These are phyloP conservation scores for Acanthamoeba castellanii DNA, from an alignment of 208 protist species.

Conservation along the genomic window DNA sequence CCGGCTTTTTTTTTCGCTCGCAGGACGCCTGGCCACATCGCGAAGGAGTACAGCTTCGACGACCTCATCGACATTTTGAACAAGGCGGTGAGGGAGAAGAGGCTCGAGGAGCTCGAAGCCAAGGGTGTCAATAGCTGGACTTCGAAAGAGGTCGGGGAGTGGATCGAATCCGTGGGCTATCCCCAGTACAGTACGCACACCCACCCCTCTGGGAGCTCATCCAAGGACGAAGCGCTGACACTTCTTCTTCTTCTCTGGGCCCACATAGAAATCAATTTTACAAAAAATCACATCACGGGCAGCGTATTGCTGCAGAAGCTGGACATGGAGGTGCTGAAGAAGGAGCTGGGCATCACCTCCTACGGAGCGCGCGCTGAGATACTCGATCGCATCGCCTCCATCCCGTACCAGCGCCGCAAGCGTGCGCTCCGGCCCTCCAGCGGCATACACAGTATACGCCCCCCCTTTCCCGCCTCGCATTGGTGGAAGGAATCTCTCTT, in stretches of 20 bases:
- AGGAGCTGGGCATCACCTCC: conserved; percentile 35
- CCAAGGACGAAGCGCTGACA: too few species aligned
- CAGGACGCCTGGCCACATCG: not conserved
- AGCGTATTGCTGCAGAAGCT: conserved; percentile 50
- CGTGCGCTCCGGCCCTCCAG: not conserved
- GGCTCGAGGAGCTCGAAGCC: conserved; percentile 9
- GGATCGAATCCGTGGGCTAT: conserved; percentile 42
- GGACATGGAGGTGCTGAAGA: conserved; percentile 62
- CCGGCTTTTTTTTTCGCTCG: not conserved
- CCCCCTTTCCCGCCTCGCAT: not conserved
- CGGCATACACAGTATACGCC: not conserved
- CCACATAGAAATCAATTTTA: conserved; percentile 6
- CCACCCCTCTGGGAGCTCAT: not conserved
- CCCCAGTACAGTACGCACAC: not conserved
- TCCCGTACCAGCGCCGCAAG: not conserved
- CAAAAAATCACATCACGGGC: conserved; percentile 37
- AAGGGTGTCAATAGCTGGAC: conserved; percentile 48
- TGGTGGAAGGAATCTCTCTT: too few species aligned
- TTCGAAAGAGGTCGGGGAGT: conserved; percentile 22
- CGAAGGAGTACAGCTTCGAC: not conserved
- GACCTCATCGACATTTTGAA: conserved; percentile 15
- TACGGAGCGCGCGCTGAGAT: not conserved
- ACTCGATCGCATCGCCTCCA: not conserved
- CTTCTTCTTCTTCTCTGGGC: too few species aligned
- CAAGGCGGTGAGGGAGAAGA: not conserved